Evolutionary conservation across 805 yeast genomes (phyloP), one percentile per base, ranked within the genome.

Genomic region (Monosporozyma solicola): DNA sequence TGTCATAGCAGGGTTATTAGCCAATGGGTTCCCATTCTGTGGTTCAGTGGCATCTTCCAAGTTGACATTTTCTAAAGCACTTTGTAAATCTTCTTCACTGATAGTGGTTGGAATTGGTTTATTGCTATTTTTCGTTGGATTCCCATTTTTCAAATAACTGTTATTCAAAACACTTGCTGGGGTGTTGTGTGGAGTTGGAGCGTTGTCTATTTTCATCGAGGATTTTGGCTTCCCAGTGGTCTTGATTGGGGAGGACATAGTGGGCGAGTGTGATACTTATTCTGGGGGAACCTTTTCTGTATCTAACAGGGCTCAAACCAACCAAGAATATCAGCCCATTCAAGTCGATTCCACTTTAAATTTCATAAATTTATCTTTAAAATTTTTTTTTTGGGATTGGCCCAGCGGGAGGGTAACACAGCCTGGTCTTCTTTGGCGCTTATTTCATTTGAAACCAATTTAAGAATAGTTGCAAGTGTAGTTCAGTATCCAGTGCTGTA

Each of bases 121-220:
- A 9, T 39, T 43, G 16, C 39, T 48, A 27, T 47, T 49, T 27
- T 50, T 49, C 22, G 84, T 83, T 24, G 80, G 81, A 59, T 80
- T 77, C 50, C 76, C 77, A 53, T 77, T 74, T 66, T 79, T 82
- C 68, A 89, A 73, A 65, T 83, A 87, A 24, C 91, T 84, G 44
- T 53, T 56, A 56, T 82, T 83, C 44, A 88, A 77, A 39, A 85
- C 87, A 37, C 92, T 83, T 3, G 98, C 87, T 15, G 99, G 99
- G 1, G 99, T 94, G 77, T 94, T 94, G 68, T 94, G 99, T 5
- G 99, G 99, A 1, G 99, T 94, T 47, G 99, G 99, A 6, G 99
- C 98, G 63, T 83, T 82, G 57, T 92, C 85, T 59, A 87, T 80
- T 67, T 87, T 88, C 66, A 85, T 85, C 53, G 78, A 67, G 27